These are phyloP conservation scores for Fraxinus cuspidata DNA, from an alignment of 257 asterid species.

Conservation along the genomic window DNA sequence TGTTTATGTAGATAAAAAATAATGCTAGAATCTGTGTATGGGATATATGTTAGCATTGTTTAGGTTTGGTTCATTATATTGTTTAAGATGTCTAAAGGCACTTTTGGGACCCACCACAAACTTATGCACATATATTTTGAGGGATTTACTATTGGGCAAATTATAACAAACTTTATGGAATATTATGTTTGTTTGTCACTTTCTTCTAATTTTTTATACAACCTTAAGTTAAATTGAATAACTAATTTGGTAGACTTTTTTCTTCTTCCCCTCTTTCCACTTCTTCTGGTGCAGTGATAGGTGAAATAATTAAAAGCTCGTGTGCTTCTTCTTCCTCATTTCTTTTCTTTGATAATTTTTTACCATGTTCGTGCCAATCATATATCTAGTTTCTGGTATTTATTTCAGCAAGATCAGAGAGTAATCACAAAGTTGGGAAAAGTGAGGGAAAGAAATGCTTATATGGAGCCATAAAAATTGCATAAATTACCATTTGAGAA, in stretches of 20 bases:
- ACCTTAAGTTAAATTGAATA: neutral
- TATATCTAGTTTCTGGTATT: neutral
- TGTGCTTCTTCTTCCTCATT: neutral
- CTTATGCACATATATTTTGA: neutral
- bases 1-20: conserved; percentile 1
- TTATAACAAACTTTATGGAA: neutral
- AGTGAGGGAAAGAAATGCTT: neutral
- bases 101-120: conserved; percentile 1
- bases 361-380: neutral
- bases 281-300: neutral
- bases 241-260: neutral
- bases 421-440: neutral
- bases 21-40: neutral
- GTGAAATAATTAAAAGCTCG: neutral
- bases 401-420: neutral
- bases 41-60: neutral
- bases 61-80: neutral
- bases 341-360: neutral
- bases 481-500: no score
- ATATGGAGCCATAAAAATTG: neutral
- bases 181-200: neutral
- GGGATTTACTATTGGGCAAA: neutral
- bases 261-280: neutral
- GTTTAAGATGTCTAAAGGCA: neutral
- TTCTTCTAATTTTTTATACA: neutral